A percentile compares a stretch with the other conserved stretches of the same genome.
phyloP scores from a whole-genome alignment of 371 early-diverging fungal genomes.

The Lichtheimia corymbifera region DNA sequence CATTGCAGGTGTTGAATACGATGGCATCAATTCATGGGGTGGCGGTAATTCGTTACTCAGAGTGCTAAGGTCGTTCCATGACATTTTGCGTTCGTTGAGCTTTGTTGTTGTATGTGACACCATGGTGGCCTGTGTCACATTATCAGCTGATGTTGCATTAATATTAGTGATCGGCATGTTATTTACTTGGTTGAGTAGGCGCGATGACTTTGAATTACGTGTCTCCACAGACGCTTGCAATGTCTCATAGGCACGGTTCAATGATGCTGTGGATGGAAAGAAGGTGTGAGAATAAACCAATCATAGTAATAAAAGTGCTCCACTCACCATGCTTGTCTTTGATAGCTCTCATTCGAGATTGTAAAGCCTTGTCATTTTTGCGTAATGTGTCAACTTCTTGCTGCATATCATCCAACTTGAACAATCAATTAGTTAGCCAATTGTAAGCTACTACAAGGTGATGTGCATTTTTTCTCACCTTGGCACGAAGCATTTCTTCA shows the following conservation, averaged over 20 bases:
- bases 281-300: not conserved
- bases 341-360: conserved; percentile 28
- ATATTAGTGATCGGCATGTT: no score
- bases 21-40: no score
- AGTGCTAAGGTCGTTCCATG: no score
- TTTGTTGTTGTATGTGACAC: no score
- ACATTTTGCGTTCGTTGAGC: no score
- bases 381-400: conserved; percentile 36
- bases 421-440: not conserved
- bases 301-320: no score
- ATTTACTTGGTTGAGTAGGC: no score
- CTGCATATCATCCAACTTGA: conserved; percentile 39
- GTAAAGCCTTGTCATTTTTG: conserved; percentile 39
- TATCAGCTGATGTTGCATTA: no score
- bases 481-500: conserved; percentile 29
- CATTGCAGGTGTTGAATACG: no score
- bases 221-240: not conserved
- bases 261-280: not conserved
- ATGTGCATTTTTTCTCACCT: conserved; percentile 19
- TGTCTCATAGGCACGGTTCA: not conserved
- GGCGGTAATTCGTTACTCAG: no score
- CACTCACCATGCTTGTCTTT: conserved; percentile 11
- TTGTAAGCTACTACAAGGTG: not conserved
- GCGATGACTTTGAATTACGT: no score
- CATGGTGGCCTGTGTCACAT: no score